A percentile compares a stretch with the other conserved stretches of the same genome.
phyloP scores from a whole-genome alignment of 768 basidiomycete genomes.

The Hypholoma fasciculare region DNA sequence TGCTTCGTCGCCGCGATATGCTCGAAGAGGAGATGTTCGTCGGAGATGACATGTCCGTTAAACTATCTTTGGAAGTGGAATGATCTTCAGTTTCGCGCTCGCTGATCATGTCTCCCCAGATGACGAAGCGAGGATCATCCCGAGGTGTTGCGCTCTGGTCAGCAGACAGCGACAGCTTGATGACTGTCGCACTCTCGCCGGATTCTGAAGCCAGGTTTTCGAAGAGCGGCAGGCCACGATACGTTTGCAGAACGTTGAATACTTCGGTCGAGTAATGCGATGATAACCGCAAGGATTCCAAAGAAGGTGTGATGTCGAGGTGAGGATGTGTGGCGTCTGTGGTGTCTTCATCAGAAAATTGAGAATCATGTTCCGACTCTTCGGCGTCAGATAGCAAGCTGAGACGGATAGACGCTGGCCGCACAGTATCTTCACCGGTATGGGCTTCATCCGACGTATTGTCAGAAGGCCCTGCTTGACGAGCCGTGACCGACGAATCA shows the following conservation, averaged over 20 bases:
- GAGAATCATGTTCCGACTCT: background rate
- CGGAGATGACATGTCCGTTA: conserved; percentile 24
- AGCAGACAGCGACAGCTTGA: conserved; percentile 66
- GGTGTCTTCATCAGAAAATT: background rate
- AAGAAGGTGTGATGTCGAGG: conserved; percentile 29
- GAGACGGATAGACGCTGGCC: conserved; percentile 30
- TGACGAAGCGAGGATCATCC: conserved; percentile 88
- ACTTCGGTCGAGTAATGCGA: conserved; percentile 73
- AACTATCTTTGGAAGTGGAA: conserved; percentile 34
- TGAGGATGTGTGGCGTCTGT: conserved; percentile 5
- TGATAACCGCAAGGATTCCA: conserved; percentile 47
- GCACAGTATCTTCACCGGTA: conserved; percentile 19
- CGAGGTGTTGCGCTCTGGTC: conserved; percentile 73
- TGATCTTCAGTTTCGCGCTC: conserved; percentile 33
- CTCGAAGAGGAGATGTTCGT: conserved; percentile 29
- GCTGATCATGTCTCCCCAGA: conserved; percentile 71
- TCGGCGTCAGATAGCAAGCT: conserved; percentile 14
- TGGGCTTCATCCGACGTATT: conserved; percentile 11
- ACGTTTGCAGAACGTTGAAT: conserved; percentile 81
- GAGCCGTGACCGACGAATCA: conserved; percentile 78
- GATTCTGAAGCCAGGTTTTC: conserved; percentile 62
- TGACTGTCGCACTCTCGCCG: conserved; percentile 59
- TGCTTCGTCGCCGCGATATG: conserved; percentile 34
- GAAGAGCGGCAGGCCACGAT: conserved; percentile 71
- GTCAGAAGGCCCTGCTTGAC: conserved; percentile 42